Evolutionary conservation across 2,329 filamentous ascomycete genomes (phyloP), one percentile per base, ranked within the genome.

Genomic region (Purpureocillium lavendulum): DNA sequence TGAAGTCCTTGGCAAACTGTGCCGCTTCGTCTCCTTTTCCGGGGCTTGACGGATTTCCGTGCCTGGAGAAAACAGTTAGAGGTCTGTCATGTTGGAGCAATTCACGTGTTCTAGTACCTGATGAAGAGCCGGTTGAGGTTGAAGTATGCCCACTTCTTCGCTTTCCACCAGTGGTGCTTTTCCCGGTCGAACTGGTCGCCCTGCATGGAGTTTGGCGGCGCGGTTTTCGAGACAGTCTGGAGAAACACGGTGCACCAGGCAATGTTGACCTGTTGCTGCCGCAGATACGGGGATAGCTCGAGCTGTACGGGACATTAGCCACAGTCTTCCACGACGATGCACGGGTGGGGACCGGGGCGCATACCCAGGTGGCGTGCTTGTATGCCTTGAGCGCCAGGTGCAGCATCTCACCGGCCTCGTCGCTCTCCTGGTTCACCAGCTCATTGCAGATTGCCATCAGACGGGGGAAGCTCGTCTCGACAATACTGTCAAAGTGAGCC

Each of bases 121-220:
- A 97, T 89, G 57, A 92, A 98, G 14, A 98, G 77, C 46, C 92
- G 79, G 67, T 98, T 98, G 52, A 98, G 67, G 63, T 97, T 97
- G 56, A 92, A 94, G 64, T 96, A 98, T 12, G 90, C 85, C 92
- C 92, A 97, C 66, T 98, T 98, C 80, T 97, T 97, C 47, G 89
- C 86, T 71, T 97, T 98, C 90, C 90, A 98, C 90, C 92, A 98
- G 62, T 96, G 88, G 59, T 95, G 89, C 54, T 83, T 77, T 64
- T 97, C 92, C 42, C 92, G 80, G 57, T 97, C 90, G 42, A 87
- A 80, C 38, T 83, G 67, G 43, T 81, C 87, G 44, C 86, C 86
- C 44, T 94, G 87, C 75, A 97, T 81, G 29, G 89, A 83, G 50
- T 73, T 80, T 40, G 84, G 74, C 4, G 92, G 92, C 29, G 86